Conservation (phyloP, 2,329 filamentous ascomycete species). For the Ilyonectria destructans region DNA sequence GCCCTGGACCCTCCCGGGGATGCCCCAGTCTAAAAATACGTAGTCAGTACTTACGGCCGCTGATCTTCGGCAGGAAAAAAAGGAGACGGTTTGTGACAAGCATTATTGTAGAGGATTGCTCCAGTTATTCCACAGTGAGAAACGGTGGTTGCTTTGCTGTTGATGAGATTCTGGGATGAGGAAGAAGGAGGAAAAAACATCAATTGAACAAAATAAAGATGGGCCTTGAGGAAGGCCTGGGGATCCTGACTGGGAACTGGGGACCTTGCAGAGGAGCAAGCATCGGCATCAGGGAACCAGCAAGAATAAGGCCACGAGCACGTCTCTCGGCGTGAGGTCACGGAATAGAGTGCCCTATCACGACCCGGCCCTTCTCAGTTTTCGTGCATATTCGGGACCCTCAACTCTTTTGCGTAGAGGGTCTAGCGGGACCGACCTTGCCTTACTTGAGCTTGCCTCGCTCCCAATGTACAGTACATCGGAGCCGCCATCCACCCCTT, state of each 20-base stretch:
- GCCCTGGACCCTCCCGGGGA: conserved; percentile 32
- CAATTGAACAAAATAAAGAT: conserved; percentile 24
- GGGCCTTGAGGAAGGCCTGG: conserved; percentile 23
- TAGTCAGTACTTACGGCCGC: conserved; percentile 20
- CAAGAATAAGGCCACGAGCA: conserved; percentile 38
- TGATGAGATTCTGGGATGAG: conserved; percentile 19
- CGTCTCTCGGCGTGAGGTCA: conserved; percentile 37
- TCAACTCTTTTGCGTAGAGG: conserved; percentile 33
- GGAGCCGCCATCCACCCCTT: conserved; percentile 8
- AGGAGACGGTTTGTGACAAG: conserved; percentile 33
- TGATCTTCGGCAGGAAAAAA: conserved; percentile 34
- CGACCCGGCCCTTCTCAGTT: conserved; percentile 32
- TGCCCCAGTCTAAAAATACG: conserved; percentile 49
- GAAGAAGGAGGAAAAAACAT: conserved; percentile 1
- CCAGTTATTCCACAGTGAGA: conserved; percentile 23
- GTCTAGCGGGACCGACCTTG: conserved; percentile 38
- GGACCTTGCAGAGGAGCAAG: conserved; percentile 31
- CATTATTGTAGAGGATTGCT: conserved; percentile 32
- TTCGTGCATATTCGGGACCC: conserved; percentile 42
- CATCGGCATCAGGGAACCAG: conserved; percentile 21
- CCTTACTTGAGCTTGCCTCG: conserved; percentile 27
- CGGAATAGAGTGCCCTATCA: conserved; percentile 46
- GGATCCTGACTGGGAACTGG: conserved; percentile 19
- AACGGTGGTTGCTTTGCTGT: conserved; percentile 21
- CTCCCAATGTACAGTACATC: conserved; percentile 37